Evolutionary conservation across 495 filamentous ascomycete species (phyloP), one percentile per base, ranked within the genome.

Genomic region (Penicillium tannophilum): DNA sequence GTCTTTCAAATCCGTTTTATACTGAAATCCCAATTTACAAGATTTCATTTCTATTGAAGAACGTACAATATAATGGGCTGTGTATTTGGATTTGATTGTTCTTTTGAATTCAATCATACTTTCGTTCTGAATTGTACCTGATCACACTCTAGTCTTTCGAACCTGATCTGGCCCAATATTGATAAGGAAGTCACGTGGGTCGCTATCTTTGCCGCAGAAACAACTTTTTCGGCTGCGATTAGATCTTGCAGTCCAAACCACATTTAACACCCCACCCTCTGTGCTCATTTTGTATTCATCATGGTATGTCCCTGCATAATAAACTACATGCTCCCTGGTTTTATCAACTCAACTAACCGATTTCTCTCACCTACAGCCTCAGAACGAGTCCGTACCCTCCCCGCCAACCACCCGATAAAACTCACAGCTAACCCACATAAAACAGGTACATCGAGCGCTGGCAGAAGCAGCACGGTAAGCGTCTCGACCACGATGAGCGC

Each of bases 401-500:
- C 59, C 62, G 53, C 63, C 63, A 60, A 58, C 55, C 61, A 42
- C 59, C 46, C 50, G 24, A 52, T 44, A 70, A 55, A 55, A 55
- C 12, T 28, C 14, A 30, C 19, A 54, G n/a, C 39, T n/a, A 55
- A 26, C 53, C 23, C 39, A 26, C 16, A 43, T 17, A n/a, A 63
- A 35, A 43, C 48, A 82, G 79, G 75, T 95, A 97, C 74, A 97
- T 98, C 76, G 93, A 96, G 69, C 84, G 90, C 65, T 92, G 85
- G 82, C 77, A 81, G 60, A 93, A 94, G 82, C 88, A 86, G 68
- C 88, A 95, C 71, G 88, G 88, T 61, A 83, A 90, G 77, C 77
- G 87, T 5, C 80, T 94, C 72, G 93, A 98, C 71, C 85, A 96
- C 74, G 94, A 98, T 68, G 94, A 98, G 79, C 89, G 92, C 39